phyloP scores from a whole-genome alignment of 1,284 basidiomycete genomes.

The Hemileia vastatrix region DNA sequence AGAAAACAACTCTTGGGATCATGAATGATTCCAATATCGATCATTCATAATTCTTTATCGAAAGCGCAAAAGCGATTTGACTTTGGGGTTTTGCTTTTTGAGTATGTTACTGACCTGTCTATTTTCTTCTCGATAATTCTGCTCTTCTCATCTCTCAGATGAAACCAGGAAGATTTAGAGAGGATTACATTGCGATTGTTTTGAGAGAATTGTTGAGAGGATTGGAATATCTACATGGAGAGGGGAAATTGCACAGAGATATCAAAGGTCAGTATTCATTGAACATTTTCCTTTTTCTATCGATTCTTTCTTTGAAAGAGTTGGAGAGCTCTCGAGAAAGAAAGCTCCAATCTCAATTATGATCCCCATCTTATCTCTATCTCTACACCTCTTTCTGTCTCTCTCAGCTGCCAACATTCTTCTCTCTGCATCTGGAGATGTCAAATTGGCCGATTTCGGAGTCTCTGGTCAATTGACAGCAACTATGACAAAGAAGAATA shows the following conservation, averaged over 20 bases:
- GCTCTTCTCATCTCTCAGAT: constrained; percentile 54
- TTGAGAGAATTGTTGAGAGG: constrained; percentile 81
- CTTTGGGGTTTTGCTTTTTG: too few relatives aligned
- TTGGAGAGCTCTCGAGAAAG: background rate
- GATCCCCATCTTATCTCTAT: background rate
- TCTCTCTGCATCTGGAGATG: constrained; percentile 81
- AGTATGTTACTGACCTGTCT: constrained; percentile 5
- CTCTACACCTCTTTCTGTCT: background rate
- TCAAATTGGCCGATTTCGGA: constrained; percentile 96
- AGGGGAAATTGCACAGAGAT: constrained; percentile 93
- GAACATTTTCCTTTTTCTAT: too few relatives aligned
- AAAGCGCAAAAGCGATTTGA: too few relatives aligned
- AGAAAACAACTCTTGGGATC: too few relatives aligned
- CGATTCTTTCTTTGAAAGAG: background rate
- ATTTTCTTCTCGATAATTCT: constrained; percentile 9
- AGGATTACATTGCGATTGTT: constrained; percentile 97
- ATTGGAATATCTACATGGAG: constrained; percentile 84
- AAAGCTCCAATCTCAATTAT: too few relatives aligned
- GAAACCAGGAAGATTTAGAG: constrained; percentile 91
- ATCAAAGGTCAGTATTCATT: too few relatives aligned
- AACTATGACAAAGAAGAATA: constrained; percentile 41
- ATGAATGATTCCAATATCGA: too few relatives aligned
- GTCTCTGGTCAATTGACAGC: constrained; percentile 95
- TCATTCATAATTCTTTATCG: too few relatives aligned
- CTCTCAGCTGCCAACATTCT: constrained; percentile 94